phyloP scores from a whole-genome alignment of 73 alveolate species.

The Paramecium primaurelia region DNA sequence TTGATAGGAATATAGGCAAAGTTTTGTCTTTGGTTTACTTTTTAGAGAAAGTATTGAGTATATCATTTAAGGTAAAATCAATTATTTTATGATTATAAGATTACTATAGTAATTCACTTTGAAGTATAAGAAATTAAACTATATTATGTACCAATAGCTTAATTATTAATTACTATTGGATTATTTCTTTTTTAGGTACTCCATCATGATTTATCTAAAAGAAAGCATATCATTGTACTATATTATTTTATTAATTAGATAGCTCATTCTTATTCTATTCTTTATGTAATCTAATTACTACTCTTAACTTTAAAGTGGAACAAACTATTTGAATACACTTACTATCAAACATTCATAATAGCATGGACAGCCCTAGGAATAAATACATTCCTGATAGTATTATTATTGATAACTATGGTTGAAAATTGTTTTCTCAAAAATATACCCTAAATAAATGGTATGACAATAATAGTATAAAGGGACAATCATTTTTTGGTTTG shows the following conservation, averaged over 20 bases:
- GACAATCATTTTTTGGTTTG: background rate
- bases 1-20: background rate
- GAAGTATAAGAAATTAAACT: background rate
- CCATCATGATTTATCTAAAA: background rate
- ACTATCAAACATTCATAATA: background rate
- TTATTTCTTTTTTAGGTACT: background rate
- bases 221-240: constrained; percentile 6
- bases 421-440: background rate
- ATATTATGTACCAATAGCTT: background rate
- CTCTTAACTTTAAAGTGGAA: constrained; percentile 21
- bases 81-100: background rate
- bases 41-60: background rate
- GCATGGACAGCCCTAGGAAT: background rate
- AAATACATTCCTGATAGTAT: background rate
- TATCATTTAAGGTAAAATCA: background rate
- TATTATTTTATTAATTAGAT: background rate
- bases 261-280: background rate
- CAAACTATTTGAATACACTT: background rate
- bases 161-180: background rate
- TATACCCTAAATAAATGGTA: background rate
- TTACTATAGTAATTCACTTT: background rate
- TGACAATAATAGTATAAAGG: background rate
- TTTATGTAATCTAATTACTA: background rate
- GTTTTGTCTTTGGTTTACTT: background rate
- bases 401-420: background rate